Evolutionary conservation across 1,284 basidiomycete genomes (phyloP).

Genomic region (Vanrija humicola): DNA sequence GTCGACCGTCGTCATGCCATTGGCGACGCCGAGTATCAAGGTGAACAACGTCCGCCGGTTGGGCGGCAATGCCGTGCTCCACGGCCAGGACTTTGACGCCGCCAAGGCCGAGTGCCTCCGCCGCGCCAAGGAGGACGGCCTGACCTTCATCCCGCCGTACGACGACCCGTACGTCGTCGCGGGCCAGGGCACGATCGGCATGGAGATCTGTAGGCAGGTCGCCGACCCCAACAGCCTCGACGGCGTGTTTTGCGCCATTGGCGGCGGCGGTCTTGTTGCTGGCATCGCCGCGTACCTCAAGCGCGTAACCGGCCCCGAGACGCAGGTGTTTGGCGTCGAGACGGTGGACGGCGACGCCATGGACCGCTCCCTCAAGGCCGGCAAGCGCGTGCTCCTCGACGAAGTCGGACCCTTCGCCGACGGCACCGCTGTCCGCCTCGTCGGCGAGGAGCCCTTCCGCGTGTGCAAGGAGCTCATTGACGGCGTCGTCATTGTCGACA

Average conservation of each 20-base stretch:
- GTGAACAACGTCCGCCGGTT: slow-evolving; percentile 87
- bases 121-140: slow-evolving; percentile 68
- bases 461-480: slow-evolving; percentile 85
- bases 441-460: slow-evolving; percentile 92
- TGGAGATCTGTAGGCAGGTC: slow-evolving; percentile 88
- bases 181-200: slow-evolving; percentile 90
- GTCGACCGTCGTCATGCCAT: slow-evolving; percentile 97
- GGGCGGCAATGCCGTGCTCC: slow-evolving; percentile 89
- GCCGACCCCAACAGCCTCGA: slow-evolving; percentile 71
- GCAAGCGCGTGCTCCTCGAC: slow-evolving; percentile 72
- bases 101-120: slow-evolving; percentile 92
- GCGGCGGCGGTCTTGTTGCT: slow-evolving; percentile 86
- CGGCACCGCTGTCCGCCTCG: slow-evolving; percentile 97
- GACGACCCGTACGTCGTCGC: slow-evolving; percentile 97
- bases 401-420: slow-evolving; percentile 98
- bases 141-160: slow-evolving; percentile 93
- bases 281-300: slow-evolving; percentile 93
- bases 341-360: slow-evolving; percentile 94
- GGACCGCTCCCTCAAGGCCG: slow-evolving; percentile 69
- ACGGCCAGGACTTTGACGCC: slow-evolving; percentile 92
- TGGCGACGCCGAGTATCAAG: slow-evolving; percentile 93
- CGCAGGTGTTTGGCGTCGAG: slow-evolving; percentile 87
- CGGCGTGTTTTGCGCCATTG: slow-evolving; percentile 84
- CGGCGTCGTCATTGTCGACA: slow-evolving; percentile 77
- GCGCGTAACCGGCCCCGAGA: slow-evolving; percentile 79